A percentile compares a stretch with the other conserved stretches of the same genome.
phyloP scores from a whole-genome alignment of 2,329 filamentous ascomycete species.

The Diaporthe citri region DNA sequence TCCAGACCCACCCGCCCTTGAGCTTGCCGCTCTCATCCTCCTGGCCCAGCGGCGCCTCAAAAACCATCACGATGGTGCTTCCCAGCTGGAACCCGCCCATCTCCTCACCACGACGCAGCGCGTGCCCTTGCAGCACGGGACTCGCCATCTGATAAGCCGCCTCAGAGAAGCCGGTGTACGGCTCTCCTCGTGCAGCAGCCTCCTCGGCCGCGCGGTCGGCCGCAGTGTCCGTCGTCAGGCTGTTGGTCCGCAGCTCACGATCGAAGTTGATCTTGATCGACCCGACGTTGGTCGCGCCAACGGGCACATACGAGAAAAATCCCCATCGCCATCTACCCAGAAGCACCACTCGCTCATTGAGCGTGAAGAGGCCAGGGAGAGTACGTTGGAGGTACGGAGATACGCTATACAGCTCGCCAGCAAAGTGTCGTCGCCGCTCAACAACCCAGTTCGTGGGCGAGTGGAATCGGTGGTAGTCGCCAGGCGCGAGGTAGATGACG shows the following conservation, averaged over 20 bases:
- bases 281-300: conserved; percentile 97
- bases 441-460: conserved; percentile 96
- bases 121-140: conserved; percentile 82
- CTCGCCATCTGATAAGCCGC: conserved; percentile 88
- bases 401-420: conserved; percentile 94
- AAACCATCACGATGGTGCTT: conserved; percentile 94
- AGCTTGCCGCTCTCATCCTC: conserved; percentile 64
- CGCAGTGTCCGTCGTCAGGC: conserved; percentile 89
- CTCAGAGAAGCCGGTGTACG: conserved; percentile 91
- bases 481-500: conserved; percentile 95
- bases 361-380: conserved; percentile 91
- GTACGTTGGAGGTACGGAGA: conserved; percentile 95
- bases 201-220: conserved; percentile 88
- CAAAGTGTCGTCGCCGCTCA: conserved; percentile 94
- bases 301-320: conserved; percentile 96
- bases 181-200: conserved; percentile 80
- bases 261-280: conserved; percentile 99
- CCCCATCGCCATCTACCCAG: conserved; percentile 96
- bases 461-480: conserved; percentile 99
- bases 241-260: conserved; percentile 92
- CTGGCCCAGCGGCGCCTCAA: conserved; percentile 87
- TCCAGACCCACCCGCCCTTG: conserved; percentile 83
- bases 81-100: conserved; percentile 99
- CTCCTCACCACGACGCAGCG: conserved; percentile 88
- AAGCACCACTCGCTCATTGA: conserved; percentile 96